phyloP scores from a whole-genome alignment of 139 green algal species.

The Gonium pectorale region DNA sequence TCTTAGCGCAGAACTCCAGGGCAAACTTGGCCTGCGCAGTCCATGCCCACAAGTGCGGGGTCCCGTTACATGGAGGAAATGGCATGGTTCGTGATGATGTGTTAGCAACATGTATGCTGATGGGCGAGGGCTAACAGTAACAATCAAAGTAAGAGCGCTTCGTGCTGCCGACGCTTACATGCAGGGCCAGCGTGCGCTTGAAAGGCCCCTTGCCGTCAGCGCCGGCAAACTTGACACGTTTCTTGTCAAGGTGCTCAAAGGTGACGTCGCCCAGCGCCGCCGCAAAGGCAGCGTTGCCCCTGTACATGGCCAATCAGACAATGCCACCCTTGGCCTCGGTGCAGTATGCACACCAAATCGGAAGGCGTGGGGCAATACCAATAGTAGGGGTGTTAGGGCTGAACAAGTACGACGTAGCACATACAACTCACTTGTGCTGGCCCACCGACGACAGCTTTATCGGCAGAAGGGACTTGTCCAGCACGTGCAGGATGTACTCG shows the following conservation, averaged over 20 bases:
- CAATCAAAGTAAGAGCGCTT: not conserved
- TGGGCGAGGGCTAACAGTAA: not conserved
- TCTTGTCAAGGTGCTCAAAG: not conserved
- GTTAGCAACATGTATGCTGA: not conserved
- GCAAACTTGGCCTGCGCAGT: not conserved
- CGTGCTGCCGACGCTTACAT: not conserved
- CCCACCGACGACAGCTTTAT: not conserved
- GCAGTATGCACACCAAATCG: too few species aligned
- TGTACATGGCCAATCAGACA: not conserved
- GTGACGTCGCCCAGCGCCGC: not conserved
- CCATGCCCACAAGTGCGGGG: too few species aligned
- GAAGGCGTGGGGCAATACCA: not conserved
- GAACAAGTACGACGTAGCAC: not conserved
- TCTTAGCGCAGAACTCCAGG: not conserved
- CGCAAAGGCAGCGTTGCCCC: not conserved
- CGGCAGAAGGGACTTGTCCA: conserved; percentile 17
- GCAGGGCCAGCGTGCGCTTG: not conserved
- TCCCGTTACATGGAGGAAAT: not conserved
- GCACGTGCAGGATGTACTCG: conserved; percentile 8
- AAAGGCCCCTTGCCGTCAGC: not conserved
- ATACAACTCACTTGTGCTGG: conserved; percentile 1
- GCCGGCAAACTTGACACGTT: not conserved
- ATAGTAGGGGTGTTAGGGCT: not conserved
- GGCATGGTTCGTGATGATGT: not conserved
- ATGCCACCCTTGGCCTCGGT: not conserved